Evolutionary conservation across 176 grass and related monocot genomes (phyloP), one percentile per base, ranked within the genome.

Genomic region (Hyparrhenia diplandra): DNA sequence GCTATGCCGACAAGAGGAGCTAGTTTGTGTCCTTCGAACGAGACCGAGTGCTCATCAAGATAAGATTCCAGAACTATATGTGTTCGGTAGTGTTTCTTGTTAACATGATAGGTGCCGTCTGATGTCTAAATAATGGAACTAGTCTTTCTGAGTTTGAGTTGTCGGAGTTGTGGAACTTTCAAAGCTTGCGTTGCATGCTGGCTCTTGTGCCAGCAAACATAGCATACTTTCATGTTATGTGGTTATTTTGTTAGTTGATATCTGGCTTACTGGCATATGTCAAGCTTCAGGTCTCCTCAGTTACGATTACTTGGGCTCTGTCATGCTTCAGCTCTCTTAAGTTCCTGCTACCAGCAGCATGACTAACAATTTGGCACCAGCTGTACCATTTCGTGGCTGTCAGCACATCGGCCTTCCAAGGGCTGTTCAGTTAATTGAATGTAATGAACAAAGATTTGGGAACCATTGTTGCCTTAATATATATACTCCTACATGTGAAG

Each of bases 91-190:
- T 54, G 71, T 84, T 42, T 23, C 13, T 9, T n/a, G 42, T 11
- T 67, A 65, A 24, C 17, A 63, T 47, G 29, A 1, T 77, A 76
- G 36, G 14, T 35, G 27, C n/a, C n/a, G n/a, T 43, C 42, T 67
- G 11, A 21, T 69, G 30, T 62, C 36, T 37, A 42, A 90, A 90
- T 82, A 82, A 74, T 79, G 28, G 21, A 52, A 71, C 63, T 9
- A 70, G 13, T 13, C 23, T 41, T 30, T 40, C 17, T 80, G 59
- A 62, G 59, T 62, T 16, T 63, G 25, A 29, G 25, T 1, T 75
- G 43, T 79, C 37, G 23, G 46, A 45, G n/a, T 12, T 63, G 52
- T 55, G 6, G 7, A 64, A 46, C 76, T 23, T 13, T 43, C 37
- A 31, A 29, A 37, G 34, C 51, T 51, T 78, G 35, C 16, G 28